phyloP scores from a whole-genome alignment of 345 rosid genomes.

The Acer yangbiense region DNA sequence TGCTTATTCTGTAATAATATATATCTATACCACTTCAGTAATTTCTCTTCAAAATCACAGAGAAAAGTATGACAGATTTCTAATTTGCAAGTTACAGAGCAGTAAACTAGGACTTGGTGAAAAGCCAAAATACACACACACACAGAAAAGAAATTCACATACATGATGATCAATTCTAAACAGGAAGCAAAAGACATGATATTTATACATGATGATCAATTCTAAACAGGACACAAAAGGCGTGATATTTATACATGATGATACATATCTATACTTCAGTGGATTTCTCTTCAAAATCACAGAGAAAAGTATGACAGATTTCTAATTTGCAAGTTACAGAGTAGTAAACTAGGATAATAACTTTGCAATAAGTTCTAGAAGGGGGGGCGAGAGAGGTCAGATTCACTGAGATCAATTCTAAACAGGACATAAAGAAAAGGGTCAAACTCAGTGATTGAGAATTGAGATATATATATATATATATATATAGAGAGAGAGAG shows the following conservation, averaged over 20 bases:
- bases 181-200: no score
- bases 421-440: not conserved
- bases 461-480: not conserved
- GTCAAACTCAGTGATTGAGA: conserved; percentile 2
- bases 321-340: conserved; percentile 2
- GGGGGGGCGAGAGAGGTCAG: not conserved
- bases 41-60: not conserved
- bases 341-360: not conserved
- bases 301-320: not conserved
- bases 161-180: no score
- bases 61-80: not conserved
- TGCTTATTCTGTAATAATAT: conserved; percentile 1
- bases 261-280: not conserved
- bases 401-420: not conserved
- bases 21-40: not conserved
- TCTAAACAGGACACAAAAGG: no score
- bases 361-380: not conserved
- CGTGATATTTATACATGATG: no score
- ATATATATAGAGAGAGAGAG: not conserved
- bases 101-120: not conserved
- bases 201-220: not conserved
- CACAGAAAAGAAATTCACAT: not conserved
- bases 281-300: not conserved
- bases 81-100: conserved; percentile 5
- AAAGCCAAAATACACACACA: not conserved